Evolutionary conservation across 2,329 filamentous ascomycete genomes (phyloP), one percentile per base, ranked within the genome.

Genomic region (Colletotrichum chlorophyti): DNA sequence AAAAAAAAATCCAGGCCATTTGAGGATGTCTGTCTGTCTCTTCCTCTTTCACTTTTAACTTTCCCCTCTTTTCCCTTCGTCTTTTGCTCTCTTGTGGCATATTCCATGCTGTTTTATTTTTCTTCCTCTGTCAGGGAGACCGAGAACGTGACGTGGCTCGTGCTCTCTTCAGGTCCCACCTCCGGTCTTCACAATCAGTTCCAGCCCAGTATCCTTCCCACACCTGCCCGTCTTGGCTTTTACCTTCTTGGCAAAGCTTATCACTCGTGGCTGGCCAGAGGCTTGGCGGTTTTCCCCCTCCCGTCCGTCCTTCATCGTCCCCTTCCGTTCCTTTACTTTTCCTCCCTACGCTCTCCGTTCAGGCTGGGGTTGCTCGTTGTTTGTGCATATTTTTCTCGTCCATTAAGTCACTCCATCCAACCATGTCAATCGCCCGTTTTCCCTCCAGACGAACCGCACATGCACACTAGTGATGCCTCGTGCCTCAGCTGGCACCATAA

Each of bases 221-320:
- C 59, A 58, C 46, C 49, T 61, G 61, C 58, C 61, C 61, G 61
- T 59, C 61, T 63, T 63, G 61, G 58, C 61, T 53, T 23, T 43
- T 65, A 59, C 60, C 54, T 65, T 50, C 70, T 72, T 72, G 70
- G 70, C 70, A 70, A 72, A 72, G 70, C 70, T 72, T 72, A 63
- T 71, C 67, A 60, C 66, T 66, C 69, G 66, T 70, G 69, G 68
- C 45, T 42, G 46, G 35, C 40, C 46, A 40, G 12, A 45, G 23
- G 31, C 54, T 60, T 60, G 58, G 58, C 53, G 58, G 47, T 48
- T 47, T 9, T 17, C 32, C 40, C 17, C 29, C 21, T 42, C 31
- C 32, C 45, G 23, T 27, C 46, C 24, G 26, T 23, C 34, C 23
- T 29, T 40, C 42, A 49, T 49, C 34, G 24, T 38, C 34, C 34